Percentiles rank a stretch among this genome's conserved stretches.
These are phyloP conservation scores for Excoecaria agallocha DNA, from an alignment of 345 rosid genomes.

Conservation along the genomic window DNA sequence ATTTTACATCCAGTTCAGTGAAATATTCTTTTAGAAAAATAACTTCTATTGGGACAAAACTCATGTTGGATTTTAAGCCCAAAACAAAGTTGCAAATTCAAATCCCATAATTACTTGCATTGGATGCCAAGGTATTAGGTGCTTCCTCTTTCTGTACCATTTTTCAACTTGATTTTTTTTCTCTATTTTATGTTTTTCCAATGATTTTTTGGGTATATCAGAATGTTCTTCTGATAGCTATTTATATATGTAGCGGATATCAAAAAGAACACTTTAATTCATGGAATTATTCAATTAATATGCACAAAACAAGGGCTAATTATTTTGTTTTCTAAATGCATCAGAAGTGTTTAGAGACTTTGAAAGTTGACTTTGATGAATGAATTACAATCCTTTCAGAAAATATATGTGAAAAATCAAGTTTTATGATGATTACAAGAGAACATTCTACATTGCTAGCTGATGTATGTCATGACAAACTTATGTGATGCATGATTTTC, in stretches of 20 bases:
- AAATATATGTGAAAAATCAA: too few species aligned
- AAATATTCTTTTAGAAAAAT: too few species aligned
- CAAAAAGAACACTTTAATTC: not conserved
- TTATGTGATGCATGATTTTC: too few species aligned
- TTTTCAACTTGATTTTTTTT: not conserved
- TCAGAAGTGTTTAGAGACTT: conserved; percentile 3
- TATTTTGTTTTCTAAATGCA: not conserved
- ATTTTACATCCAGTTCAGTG: not conserved
- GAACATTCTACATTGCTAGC: not conserved
- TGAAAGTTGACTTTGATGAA: not conserved
- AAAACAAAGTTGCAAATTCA: too few species aligned
- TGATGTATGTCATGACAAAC: not conserved
- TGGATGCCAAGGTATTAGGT: not conserved
- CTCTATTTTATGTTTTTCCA: too few species aligned
- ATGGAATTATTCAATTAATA: not conserved
- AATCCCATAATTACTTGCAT: too few species aligned
- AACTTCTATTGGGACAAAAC: too few species aligned
- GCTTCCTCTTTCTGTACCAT: conserved; percentile 5
- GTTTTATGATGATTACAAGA: too few species aligned
- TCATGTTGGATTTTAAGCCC: too few species aligned
- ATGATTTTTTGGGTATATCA: too few species aligned
- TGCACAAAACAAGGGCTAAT: not conserved
- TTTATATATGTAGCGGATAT: conserved; percentile 2
- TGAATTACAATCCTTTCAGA: too few species aligned
- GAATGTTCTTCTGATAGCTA: not conserved